Evolutionary conservation across 495 filamentous ascomycete genomes (phyloP), one percentile per base, ranked within the genome.

Genomic region (Talaromyces trachyspermus): DNA sequence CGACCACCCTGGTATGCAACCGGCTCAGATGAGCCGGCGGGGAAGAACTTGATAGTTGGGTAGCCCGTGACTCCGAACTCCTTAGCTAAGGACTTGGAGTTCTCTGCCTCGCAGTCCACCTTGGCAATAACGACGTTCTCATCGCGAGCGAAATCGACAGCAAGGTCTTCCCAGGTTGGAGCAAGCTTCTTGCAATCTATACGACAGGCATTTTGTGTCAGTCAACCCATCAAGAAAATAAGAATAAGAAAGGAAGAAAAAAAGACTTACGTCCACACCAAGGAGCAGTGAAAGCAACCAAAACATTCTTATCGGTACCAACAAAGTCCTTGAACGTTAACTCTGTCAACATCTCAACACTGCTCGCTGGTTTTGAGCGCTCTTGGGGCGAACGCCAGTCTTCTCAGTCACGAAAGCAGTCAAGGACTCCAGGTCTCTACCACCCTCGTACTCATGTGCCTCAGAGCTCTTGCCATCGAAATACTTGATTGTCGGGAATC

Each of bases 31-130:
- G 83, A 86, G 57, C 91, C 91, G 67, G 83, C 85, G 59, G 90
- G 84, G 77, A 97, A 97, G 79, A 85, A 98, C 75, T 94, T 95
- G 75, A 98, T 92, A 50, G 92, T 98, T 23, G 92, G 92, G 78
- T 90, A 98, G 22, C 83, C 85, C 42, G 73, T 77, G 39, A 98
- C 78, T 49, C 82, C 86, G 55, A 90, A 86, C 46, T 81, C 85
- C 54, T 79, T 64, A 29, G 90, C 86, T 14, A 81, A 80, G 33
- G 79, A 77, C 65, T 89, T 90, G 60, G 84, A 71, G 65, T 87
- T 88, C 51, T 86, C 83, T 4, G 86, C 83, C 65, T 96, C 89
- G 58, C 87, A 88, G 59, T 97, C 89, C 45, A 98, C 85, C 73
- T 98, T 96, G 59, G 88, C 92, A 55, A 98, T 83, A 11, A 95